Conservation (phyloP, 1,284 basidiomycete genomes). For the Microbotryum intermedium region DNA sequence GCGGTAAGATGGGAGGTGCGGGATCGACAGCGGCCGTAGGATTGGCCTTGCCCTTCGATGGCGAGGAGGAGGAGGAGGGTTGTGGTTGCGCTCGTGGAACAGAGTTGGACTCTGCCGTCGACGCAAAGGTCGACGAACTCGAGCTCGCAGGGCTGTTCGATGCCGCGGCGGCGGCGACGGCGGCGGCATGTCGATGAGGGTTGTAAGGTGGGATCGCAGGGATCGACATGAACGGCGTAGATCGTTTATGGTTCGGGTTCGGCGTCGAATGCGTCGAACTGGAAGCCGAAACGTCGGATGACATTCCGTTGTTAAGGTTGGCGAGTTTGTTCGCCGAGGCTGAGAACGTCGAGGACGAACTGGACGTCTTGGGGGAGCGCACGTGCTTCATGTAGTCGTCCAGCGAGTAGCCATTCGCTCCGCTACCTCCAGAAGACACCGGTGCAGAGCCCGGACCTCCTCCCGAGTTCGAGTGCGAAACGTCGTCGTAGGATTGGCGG, state of each 20-base stretch:
- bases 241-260: neutral
- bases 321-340: neutral
- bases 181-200: conserved; percentile 16
- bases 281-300: no score
- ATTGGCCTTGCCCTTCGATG: no score
- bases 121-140: no score
- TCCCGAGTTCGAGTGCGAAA: neutral
- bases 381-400: conserved; percentile 25
- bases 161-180: neutral
- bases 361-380: conserved; percentile 17
- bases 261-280: neutral
- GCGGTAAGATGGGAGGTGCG: no score
- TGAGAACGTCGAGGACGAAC: neutral
- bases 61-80: no score
- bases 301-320: no score
- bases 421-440: conserved; percentile 1
- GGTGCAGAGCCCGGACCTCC: no score
- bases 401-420: conserved; percentile 9
- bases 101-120: no score
- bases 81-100: no score
- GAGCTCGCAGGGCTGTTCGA: neutral
- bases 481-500: neutral
- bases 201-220: conserved; percentile 22
- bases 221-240: conserved; percentile 19
- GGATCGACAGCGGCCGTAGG: no score